Conservation (phyloP, 345 rosid genomes). For the Theobroma cacao region DNA sequence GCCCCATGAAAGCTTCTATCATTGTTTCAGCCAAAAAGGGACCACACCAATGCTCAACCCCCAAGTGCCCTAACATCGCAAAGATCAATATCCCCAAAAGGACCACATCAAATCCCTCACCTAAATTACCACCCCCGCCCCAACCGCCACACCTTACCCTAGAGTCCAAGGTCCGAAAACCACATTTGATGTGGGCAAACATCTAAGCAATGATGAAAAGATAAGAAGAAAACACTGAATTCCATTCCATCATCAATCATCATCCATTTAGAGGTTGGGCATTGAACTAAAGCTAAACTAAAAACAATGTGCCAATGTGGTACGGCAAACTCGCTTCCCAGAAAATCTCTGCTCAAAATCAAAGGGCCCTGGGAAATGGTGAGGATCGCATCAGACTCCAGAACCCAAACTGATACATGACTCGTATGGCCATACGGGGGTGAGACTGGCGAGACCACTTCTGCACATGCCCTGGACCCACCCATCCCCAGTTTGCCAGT, state of each 20-base stretch:
- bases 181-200: neutral
- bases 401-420: conserved; percentile 7
- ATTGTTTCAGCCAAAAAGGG: neutral
- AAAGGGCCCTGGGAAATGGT: neutral
- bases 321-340: conserved; percentile 3
- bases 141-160: neutral
- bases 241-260: neutral
- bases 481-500: conserved; percentile 13
- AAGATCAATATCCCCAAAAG: neutral
- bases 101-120: neutral
- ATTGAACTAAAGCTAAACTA: neutral
- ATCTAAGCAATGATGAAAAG: neutral
- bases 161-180: neutral
- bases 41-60: neutral
- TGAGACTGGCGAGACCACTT: conserved; percentile 15
- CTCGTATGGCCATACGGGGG: neutral
- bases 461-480: conserved; percentile 34
- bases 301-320: neutral
- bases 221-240: neutral
- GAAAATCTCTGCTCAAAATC: neutral
- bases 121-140: neutral
- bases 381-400: neutral
- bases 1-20: neutral
- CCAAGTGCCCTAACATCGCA: neutral
- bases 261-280: neutral